A percentile compares a stretch with the other conserved stretches of the same genome.
phyloP scores from a whole-genome alignment of 2,329 filamentous ascomycete species.

The Cladophialophora bantiana region DNA sequence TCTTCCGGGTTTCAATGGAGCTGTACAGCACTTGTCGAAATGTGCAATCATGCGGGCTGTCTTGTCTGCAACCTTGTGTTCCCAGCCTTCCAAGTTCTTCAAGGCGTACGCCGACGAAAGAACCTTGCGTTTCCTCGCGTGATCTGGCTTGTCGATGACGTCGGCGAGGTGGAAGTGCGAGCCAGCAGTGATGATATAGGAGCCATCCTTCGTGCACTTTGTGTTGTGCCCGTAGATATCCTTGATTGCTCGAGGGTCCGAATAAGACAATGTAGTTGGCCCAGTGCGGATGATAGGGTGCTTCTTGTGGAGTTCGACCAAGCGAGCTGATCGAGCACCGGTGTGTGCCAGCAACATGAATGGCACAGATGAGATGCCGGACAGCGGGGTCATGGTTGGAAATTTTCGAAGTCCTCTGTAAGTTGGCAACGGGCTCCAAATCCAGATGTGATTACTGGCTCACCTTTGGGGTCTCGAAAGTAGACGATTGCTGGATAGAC shows the following conservation, averaged over 20 bases:
- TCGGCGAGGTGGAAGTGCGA: slow-evolving; percentile 40
- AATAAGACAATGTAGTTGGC: slow-evolving; percentile 25
- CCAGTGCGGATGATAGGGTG: slow-evolving; percentile 48
- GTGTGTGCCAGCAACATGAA: slow-evolving; percentile 42
- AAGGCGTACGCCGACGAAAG: slow-evolving; percentile 49
- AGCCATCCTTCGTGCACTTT: slow-evolving; percentile 40
- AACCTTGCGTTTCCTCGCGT: slow-evolving; percentile 50
- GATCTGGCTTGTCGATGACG: slow-evolving; percentile 49
- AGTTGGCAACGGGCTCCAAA: background rate
- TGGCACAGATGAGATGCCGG: slow-evolving; percentile 56
- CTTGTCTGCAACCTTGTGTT: slow-evolving; percentile 51
- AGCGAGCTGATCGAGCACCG: slow-evolving; percentile 37
- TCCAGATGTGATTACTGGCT: background rate
- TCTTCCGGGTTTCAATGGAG: slow-evolving; percentile 9
- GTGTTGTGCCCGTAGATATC: slow-evolving; percentile 52
- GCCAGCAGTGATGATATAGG: slow-evolving; percentile 17
- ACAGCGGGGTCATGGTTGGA: slow-evolving; percentile 53
- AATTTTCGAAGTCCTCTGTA: slow-evolving; percentile 51
- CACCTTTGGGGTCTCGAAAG: slow-evolving; percentile 54
- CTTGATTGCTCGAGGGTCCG: slow-evolving; percentile 35
- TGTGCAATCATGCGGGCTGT: slow-evolving; percentile 44
- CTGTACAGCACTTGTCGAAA: slow-evolving; percentile 47
- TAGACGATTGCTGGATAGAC: slow-evolving; percentile 53
- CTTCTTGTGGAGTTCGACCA: slow-evolving; percentile 53
- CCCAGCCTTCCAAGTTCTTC: slow-evolving; percentile 53